These are phyloP conservation scores for Backusella liffmaniae DNA, from an alignment of 192 early-diverging fungal genomes.

Conservation along the genomic window DNA sequence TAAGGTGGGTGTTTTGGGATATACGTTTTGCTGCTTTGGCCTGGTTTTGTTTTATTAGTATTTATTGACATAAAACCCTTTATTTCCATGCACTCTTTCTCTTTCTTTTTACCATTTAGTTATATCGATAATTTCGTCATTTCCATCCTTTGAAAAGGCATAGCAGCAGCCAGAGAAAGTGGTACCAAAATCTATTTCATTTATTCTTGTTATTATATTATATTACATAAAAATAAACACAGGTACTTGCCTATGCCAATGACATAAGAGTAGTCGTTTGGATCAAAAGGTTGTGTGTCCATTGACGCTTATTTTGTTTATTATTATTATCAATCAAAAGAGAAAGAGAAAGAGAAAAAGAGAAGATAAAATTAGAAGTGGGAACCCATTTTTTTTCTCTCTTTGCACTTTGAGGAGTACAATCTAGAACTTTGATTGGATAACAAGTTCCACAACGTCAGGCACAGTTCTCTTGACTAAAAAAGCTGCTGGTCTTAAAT, in stretches of 20 bases:
- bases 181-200: conserved; percentile 34
- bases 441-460: not conserved
- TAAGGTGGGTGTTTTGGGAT: conserved; percentile 46
- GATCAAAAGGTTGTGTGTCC: conserved; percentile 28
- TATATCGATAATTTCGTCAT: conserved; percentile 47
- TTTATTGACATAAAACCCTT: not conserved
- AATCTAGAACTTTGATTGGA: not conserved
- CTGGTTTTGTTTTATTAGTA: not conserved
- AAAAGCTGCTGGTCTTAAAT: not conserved
- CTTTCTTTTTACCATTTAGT: conserved; percentile 40
- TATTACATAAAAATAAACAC: not conserved
- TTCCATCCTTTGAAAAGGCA: conserved; percentile 42
- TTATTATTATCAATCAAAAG: not conserved
- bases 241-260: conserved; percentile 35
- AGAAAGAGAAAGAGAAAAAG: not conserved
- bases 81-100: no score
- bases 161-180: conserved; percentile 52
- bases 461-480: not conserved
- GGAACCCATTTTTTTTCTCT: not conserved
- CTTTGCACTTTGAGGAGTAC: not conserved
- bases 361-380: conserved; percentile 5
- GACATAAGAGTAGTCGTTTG: conserved; percentile 32
- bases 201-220: not conserved
- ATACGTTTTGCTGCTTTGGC: conserved; percentile 36
- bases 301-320: not conserved